Conservation (phyloP, 192 early-diverging fungal species). For the Mortierella claussenii region DNA sequence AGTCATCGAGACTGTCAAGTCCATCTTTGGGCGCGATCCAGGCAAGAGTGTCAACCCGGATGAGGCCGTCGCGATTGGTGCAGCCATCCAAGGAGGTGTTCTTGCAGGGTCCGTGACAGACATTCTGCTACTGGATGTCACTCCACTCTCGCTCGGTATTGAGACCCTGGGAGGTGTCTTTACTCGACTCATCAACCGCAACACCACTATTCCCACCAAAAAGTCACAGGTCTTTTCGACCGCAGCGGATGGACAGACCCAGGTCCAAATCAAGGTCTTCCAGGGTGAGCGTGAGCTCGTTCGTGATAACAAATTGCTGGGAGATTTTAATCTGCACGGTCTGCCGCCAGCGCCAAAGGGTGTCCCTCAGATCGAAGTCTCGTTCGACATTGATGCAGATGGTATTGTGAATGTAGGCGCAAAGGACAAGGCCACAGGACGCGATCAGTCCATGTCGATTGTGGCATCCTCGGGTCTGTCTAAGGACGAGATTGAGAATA, state of each 20-base stretch:
- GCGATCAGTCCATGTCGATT: slow-evolving; percentile 97
- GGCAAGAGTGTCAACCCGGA: slow-evolving; percentile 98
- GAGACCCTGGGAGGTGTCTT: slow-evolving; percentile 99
- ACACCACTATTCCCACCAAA: slow-evolving; percentile 99
- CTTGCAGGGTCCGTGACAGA: slow-evolving; percentile 96
- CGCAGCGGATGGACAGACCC: slow-evolving; percentile 97
- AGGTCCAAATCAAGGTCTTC: slow-evolving; percentile 97
- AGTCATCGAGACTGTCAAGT: slow-evolving; percentile 93
- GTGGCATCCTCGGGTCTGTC: slow-evolving; percentile 94
- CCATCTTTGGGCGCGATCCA: slow-evolving; percentile 90
- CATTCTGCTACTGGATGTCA: slow-evolving; percentile 96
- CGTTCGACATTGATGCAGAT: slow-evolving; percentile 99
- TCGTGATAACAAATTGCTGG: slow-evolving; percentile 97
- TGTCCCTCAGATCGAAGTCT: slow-evolving; percentile 97
- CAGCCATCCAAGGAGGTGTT: slow-evolving; percentile 98
- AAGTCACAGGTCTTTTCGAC: slow-evolving; percentile 99
- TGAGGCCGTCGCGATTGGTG: slow-evolving; percentile 98
- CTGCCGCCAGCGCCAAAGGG: slow-evolving; percentile 98
- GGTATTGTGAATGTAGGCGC: slow-evolving; percentile 98
- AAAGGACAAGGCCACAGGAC: slow-evolving; percentile 96
- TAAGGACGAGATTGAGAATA: slow-evolving; percentile 95
- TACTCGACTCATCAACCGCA: slow-evolving; percentile 95
- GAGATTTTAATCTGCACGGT: slow-evolving; percentile 95
- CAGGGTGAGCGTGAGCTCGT: slow-evolving; percentile 99
- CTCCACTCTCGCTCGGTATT: slow-evolving; percentile 97